A percentile compares a stretch with the other conserved stretches of the same genome.
Evolutionary conservation across 805 yeast genomes (phyloP).

Genomic region (Helenozyma rhizophorensis): DNA sequence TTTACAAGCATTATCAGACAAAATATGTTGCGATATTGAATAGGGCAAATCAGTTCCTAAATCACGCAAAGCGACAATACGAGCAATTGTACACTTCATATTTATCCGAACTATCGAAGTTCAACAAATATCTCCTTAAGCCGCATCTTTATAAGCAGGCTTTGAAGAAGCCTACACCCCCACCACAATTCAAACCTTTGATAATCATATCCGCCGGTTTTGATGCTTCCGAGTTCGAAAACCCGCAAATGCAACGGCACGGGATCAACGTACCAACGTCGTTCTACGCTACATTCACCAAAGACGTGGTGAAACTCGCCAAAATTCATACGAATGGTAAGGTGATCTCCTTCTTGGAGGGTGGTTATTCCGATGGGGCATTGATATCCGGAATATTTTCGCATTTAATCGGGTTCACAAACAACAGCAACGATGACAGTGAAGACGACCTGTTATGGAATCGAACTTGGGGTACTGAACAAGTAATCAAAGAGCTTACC

Average conservation of each 20-base stretch:
- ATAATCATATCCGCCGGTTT: conserved; percentile 83
- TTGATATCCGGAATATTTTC: conserved; percentile 74
- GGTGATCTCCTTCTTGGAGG: conserved; percentile 69
- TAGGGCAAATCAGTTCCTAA: conserved; percentile 64
- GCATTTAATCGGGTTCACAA: conserved; percentile 68
- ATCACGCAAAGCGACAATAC: conserved; percentile 42
- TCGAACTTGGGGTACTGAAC: conserved; percentile 58
- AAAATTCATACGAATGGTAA: conserved; percentile 57
- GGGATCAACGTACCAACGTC: conserved; percentile 77
- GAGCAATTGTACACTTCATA: conserved; percentile 31
- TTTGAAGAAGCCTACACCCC: conserved; percentile 28
- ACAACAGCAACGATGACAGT: conserved; percentile 23
- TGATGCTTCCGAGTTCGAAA: conserved; percentile 82
- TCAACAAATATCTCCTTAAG: conserved; percentile 29
- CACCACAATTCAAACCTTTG: conserved; percentile 41
- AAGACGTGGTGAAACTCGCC: conserved; percentile 67
- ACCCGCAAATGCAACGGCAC: conserved; percentile 81
- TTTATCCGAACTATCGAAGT: conserved; percentile 19
- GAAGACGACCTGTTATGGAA: conserved; percentile 46
- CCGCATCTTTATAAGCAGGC: conserved; percentile 28
- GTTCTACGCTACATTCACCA: conserved; percentile 67
- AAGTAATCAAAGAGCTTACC: conserved; percentile 58
- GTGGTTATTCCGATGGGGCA: conserved; percentile 85
- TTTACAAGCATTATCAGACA: conserved; percentile 54
- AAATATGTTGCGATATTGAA: conserved; percentile 58